Evolutionary conservation across 768 basidiomycete species (phyloP).

Genomic region (Boletus tylopilopsis): DNA sequence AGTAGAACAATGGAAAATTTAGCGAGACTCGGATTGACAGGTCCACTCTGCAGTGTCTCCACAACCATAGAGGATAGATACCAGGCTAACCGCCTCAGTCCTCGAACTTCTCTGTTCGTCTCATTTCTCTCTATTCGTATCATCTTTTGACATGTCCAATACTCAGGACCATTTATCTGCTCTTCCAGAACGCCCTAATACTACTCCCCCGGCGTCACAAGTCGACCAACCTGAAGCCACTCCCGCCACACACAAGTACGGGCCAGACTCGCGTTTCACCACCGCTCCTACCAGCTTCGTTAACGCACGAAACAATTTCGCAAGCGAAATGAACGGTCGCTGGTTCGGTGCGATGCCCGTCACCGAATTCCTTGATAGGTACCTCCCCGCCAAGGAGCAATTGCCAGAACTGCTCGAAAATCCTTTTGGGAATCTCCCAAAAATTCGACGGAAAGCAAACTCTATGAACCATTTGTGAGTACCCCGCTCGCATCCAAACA

Average conservation of each 20-base stretch:
- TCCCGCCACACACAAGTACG: not conserved
- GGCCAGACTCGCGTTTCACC: not conserved
- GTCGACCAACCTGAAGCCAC: not conserved
- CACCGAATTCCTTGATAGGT: not conserved
- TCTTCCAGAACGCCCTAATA: too few species aligned
- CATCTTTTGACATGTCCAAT: too few species aligned
- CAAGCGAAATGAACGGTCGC: not conserved
- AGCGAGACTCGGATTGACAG: too few species aligned
- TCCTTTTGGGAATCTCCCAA: not conserved
- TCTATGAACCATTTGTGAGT: not conserved
- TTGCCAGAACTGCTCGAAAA: not conserved
- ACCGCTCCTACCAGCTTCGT: not conserved
- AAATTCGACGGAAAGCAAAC: not conserved
- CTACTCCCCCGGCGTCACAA: too few species aligned
- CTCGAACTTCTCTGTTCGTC: too few species aligned
- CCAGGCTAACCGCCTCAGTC: too few species aligned
- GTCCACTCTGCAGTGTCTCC: too few species aligned
- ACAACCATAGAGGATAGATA: too few species aligned
- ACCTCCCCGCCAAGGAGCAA: not conserved
- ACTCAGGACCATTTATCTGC: too few species aligned
- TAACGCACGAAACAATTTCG: not conserved
- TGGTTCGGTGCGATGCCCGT: not conserved
- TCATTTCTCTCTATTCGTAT: too few species aligned
- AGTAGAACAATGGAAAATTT: too few species aligned
- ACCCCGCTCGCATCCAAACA: too few species aligned